Percentiles rank a stretch among this genome's conserved stretches.
Evolutionary conservation across 768 basidiomycete species (phyloP).

Genomic region (Tulasnella sp.): DNA sequence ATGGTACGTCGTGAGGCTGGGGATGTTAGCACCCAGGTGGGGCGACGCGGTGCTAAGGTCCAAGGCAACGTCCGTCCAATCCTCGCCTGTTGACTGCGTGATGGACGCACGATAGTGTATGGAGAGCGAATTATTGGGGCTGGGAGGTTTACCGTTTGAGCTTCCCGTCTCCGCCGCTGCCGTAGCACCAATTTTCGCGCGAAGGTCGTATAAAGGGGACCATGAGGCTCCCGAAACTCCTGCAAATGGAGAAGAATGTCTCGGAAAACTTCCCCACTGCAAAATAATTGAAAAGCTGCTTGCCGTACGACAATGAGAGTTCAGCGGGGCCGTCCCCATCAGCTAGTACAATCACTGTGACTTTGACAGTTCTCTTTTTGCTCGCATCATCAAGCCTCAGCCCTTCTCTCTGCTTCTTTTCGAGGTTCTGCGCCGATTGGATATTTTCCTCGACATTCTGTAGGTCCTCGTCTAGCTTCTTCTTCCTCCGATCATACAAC

Average conservation of each 20-base stretch:
- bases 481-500: constrained; percentile 14
- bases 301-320: constrained; percentile 14
- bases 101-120: constrained; percentile 20
- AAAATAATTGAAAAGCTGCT: neutral
- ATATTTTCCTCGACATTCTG: neutral
- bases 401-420: constrained; percentile 5
- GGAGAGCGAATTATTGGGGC: neutral
- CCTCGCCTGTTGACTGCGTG: constrained; percentile 19
- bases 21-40: constrained; percentile 12
- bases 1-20: constrained; percentile 6
- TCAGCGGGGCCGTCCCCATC: constrained; percentile 15
- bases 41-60: constrained; percentile 19
- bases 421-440: neutral
- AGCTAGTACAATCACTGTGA: constrained; percentile 16
- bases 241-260: too few relatives aligned
- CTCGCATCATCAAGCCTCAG: constrained; percentile 10
- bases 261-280: neutral
- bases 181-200: constrained; percentile 13
- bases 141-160: neutral
- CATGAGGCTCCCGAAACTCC: constrained; percentile 18
- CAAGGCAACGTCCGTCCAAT: constrained; percentile 19
- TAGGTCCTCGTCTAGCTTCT: neutral
- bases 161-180: neutral
- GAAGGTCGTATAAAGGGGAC: constrained; percentile 19
- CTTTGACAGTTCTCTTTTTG: constrained; percentile 12